These are phyloP conservation scores for Nyssa sinensis DNA, from an alignment of 148 eudicot species.

Conservation along the genomic window DNA sequence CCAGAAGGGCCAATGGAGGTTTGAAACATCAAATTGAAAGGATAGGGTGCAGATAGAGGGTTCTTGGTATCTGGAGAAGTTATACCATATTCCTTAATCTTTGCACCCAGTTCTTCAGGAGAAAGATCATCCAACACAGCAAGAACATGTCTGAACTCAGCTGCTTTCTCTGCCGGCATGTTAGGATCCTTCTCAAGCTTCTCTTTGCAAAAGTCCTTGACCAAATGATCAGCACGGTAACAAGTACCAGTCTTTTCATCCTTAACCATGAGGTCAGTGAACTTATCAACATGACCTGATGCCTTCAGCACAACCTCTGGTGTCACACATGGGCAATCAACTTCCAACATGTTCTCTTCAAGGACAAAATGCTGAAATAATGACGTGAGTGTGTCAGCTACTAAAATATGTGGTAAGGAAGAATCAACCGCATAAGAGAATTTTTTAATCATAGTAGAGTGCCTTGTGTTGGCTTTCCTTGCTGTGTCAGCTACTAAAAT, in stretches of 20 bases:
- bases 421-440: not conserved
- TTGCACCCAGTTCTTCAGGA: constrained; percentile 82
- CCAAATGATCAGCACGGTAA: constrained; percentile 89
- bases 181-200: constrained; percentile 78
- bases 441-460: not conserved
- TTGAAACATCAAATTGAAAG: constrained; percentile 94
- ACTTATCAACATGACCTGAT: constrained; percentile 95
- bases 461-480: no score
- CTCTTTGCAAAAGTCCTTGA: constrained; percentile 91
- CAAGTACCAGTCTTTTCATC: constrained; percentile 89
- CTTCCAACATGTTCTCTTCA: constrained; percentile 96
- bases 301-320: constrained; percentile 96
- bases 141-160: constrained; percentile 73
- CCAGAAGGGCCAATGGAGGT: constrained; percentile 96
- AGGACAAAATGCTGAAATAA: constrained; percentile 78
- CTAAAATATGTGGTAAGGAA: not conserved
- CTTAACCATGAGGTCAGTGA: constrained; percentile 97
- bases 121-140: constrained; percentile 82
- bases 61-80: constrained; percentile 91
- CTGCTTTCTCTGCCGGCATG: constrained; percentile 56
- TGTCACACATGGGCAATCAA: constrained; percentile 96
- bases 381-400: constrained; percentile 12
- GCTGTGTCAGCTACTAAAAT: constrained; percentile 8
- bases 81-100: constrained; percentile 82
- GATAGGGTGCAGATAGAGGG: constrained; percentile 86